These are phyloP conservation scores for Ramalina intermedia DNA, from an alignment of 495 filamentous ascomycete genomes.

Conservation along the genomic window DNA sequence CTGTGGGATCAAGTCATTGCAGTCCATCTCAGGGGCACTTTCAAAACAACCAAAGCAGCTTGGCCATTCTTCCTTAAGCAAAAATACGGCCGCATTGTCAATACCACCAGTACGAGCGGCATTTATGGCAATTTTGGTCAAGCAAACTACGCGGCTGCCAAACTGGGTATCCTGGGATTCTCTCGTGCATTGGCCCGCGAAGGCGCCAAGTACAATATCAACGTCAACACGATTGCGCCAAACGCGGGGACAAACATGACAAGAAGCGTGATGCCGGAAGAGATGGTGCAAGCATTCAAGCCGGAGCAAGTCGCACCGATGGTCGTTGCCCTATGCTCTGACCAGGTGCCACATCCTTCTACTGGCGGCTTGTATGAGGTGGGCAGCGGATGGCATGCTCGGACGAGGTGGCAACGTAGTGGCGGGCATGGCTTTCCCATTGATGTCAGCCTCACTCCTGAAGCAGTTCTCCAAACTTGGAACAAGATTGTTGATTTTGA, in stretches of 20 bases:
- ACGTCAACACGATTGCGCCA: conserved; percentile 94
- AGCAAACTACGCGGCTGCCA: conserved; percentile 93
- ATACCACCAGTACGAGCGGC: conserved; percentile 90
- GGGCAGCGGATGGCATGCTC: conserved; percentile 84
- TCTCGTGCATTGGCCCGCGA: conserved; percentile 85
- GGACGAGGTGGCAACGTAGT: conserved; percentile 87
- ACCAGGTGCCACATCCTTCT: conserved; percentile 67
- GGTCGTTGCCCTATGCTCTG: conserved; percentile 76
- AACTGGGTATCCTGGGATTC: conserved; percentile 90
- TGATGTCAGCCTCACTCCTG: conserved; percentile 73
- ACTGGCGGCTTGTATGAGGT: conserved; percentile 93
- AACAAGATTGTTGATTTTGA: conserved; percentile 73
- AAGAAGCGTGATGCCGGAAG: conserved; percentile 84
- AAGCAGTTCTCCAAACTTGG: conserved; percentile 70
- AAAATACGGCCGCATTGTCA: conserved; percentile 93
- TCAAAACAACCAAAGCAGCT: conserved; percentile 92
- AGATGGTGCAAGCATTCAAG: conserved; percentile 98
- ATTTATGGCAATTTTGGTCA: conserved; percentile 99
- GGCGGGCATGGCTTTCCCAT: conserved; percentile 89
- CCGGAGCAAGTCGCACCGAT: conserved; percentile 94
- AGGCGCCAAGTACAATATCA: conserved; percentile 96
- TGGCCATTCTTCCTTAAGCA: conserved; percentile 98
- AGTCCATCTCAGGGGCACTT: conserved; percentile 89
- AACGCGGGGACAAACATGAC: conserved; percentile 98
- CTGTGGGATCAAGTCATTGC: conserved; percentile 86